Evolutionary conservation across 768 basidiomycete genomes (phyloP).

Genomic region (Phylloporus sp.): DNA sequence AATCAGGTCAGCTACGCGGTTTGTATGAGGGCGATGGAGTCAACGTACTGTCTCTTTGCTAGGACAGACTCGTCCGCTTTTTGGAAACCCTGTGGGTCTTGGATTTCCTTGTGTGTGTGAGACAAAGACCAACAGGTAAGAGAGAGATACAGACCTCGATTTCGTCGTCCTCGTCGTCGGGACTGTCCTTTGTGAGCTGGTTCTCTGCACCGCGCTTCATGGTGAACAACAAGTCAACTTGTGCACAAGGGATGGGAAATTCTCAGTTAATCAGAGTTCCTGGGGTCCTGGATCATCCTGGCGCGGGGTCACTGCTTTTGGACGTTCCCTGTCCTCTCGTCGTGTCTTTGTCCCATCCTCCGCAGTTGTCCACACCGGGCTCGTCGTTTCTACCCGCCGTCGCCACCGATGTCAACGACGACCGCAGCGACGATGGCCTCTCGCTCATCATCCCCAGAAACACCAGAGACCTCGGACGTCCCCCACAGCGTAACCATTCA

Average conservation of each 20-base stretch:
- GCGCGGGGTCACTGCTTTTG: slow-evolving; percentile 7
- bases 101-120: slow-evolving; percentile 37
- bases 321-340: neutral
- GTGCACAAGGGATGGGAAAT: slow-evolving; percentile 10
- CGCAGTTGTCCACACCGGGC: slow-evolving; percentile 1
- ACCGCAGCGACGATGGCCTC: slow-evolving; percentile 50
- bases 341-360: neutral
- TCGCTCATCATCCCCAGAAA: slow-evolving; percentile 69
- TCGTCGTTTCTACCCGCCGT: slow-evolving; percentile 6
- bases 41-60: slow-evolving; percentile 53
- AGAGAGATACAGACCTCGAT: slow-evolving; percentile 24
- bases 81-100: slow-evolving; percentile 43
- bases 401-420: slow-evolving; percentile 53
- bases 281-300: slow-evolving; percentile 17
- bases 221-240: slow-evolving; percentile 9
- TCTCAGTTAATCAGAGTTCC: slow-evolving; percentile 19
- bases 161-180: slow-evolving; percentile 36
- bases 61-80: slow-evolving; percentile 59
- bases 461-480: slow-evolving; percentile 62
- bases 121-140: neutral
- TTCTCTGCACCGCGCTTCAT: slow-evolving; percentile 79
- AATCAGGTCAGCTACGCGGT: slow-evolving; percentile 9
- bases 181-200: slow-evolving; percentile 59
- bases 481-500: slow-evolving; percentile 49
- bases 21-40: neutral